These are phyloP conservation scores for Termitomyces sp. DNA, from an alignment of 768 basidiomycete genomes.

Conservation along the genomic window DNA sequence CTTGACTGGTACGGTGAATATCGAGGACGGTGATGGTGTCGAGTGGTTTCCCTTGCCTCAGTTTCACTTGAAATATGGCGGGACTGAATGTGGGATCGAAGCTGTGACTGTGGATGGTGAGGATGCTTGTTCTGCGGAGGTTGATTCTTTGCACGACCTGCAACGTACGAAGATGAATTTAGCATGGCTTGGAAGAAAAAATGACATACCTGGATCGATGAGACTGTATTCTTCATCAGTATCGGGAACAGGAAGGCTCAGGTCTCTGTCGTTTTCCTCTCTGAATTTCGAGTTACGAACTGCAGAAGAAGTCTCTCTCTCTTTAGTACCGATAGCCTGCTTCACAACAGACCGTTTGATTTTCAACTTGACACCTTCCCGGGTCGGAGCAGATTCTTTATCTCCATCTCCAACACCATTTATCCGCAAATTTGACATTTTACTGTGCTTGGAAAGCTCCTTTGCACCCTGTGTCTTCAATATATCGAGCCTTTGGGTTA, in stretches of 20 bases:
- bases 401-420: slow-evolving; percentile 20
- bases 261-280: slow-evolving; percentile 20
- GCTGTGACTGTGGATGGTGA: slow-evolving; percentile 7
- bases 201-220: slow-evolving; percentile 10
- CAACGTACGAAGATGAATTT: neutral
- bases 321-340: slow-evolving; percentile 13
- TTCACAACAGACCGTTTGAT: slow-evolving; percentile 22
- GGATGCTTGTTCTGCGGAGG: slow-evolving; percentile 12
- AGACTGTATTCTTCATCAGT: slow-evolving; percentile 15
- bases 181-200: neutral
- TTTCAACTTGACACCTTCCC: slow-evolving; percentile 26
- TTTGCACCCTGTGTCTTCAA: slow-evolving; percentile 30
- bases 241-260: slow-evolving; percentile 9
- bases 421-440: slow-evolving; percentile 15
- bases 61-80: slow-evolving; percentile 4
- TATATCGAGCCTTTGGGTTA: slow-evolving; percentile 37
- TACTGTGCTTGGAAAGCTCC: slow-evolving; percentile 21
- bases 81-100: slow-evolving; percentile 4
- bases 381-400: slow-evolving; percentile 15
- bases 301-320: slow-evolving; percentile 24
- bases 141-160: slow-evolving; percentile 11
- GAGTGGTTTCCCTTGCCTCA: slow-evolving; percentile 1
- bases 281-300: slow-evolving; percentile 19
- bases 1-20: slow-evolving; percentile 34
- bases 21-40: slow-evolving; percentile 23